phyloP scores from a whole-genome alignment of 192 early-diverging fungal species.

The Lunasporangiospora selenospora region DNA sequence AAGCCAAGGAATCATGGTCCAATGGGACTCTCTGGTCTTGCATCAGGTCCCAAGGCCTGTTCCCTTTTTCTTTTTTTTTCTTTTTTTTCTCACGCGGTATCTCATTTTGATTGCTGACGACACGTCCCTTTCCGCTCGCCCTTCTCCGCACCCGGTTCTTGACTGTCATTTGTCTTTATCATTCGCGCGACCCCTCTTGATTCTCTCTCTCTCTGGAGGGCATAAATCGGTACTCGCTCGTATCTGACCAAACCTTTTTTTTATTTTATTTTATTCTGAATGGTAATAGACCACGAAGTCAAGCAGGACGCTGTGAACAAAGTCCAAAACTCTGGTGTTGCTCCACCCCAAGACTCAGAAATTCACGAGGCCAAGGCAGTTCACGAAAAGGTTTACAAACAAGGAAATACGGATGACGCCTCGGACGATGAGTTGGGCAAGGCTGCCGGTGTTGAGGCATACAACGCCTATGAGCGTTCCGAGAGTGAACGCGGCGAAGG shows the following conservation, averaged over 20 bases:
- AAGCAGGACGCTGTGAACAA: slow-evolving; percentile 3
- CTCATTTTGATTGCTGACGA: neutral
- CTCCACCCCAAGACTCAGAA: slow-evolving; percentile 12
- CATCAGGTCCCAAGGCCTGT: no score
- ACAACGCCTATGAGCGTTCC: slow-evolving; percentile 7
- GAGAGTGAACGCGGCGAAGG: neutral
- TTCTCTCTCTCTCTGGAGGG: neutral
- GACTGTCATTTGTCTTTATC: neutral
- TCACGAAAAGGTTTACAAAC: slow-evolving; percentile 37
- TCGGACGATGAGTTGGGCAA: slow-evolving; percentile 44
- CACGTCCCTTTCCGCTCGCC: neutral
- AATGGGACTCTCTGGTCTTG: no score
- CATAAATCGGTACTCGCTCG: no score
- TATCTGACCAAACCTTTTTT: neutral
- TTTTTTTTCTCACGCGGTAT: slow-evolving; percentile 8
- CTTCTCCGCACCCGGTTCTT: neutral
- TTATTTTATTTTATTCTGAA: neutral
- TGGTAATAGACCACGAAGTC: slow-evolving; percentile 12
- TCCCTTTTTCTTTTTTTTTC: neutral
- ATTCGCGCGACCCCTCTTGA: neutral
- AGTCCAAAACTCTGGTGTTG: slow-evolving; percentile 2
- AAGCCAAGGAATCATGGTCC: no score
- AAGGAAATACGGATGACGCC: slow-evolving; percentile 3
- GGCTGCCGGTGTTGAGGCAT: slow-evolving; percentile 42
- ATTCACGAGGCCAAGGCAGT: slow-evolving; percentile 17